phyloP scores from a whole-genome alignment of 2,329 filamentous ascomycete species.

The Gaeumannomyces tritici region DNA sequence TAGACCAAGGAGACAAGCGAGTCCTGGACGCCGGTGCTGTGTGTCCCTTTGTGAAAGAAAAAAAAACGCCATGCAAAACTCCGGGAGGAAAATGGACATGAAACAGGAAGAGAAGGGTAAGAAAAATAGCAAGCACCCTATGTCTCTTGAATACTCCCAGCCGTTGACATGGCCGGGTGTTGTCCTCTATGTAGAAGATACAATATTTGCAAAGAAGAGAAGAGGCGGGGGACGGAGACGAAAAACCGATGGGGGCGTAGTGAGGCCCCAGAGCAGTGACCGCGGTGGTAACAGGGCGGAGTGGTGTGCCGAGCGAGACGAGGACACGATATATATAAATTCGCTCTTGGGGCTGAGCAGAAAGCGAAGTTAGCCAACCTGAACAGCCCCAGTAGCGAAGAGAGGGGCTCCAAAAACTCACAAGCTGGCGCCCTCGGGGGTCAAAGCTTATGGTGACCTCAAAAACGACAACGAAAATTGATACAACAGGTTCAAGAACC shows the following conservation, averaged over 20 bases:
- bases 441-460: neutral
- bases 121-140: neutral
- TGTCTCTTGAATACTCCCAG: neutral
- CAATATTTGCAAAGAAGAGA: neutral
- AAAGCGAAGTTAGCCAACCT: neutral
- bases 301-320: neutral
- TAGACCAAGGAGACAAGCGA: neutral
- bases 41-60: neutral
- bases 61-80: neutral
- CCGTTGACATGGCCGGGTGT: neutral
- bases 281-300: neutral
- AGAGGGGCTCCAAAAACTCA: neutral
- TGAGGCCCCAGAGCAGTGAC: neutral
- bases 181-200: neutral
- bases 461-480: neutral
- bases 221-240: neutral
- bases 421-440: neutral
- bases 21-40: conserved; percentile 1
- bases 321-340: neutral
- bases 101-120: neutral
- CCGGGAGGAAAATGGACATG: neutral
- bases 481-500: neutral
- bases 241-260: neutral
- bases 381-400: neutral
- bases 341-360: neutral